Percentiles rank a stretch among this genome's conserved stretches.
These are phyloP conservation scores for Colletotrichum costaricense DNA, from an alignment of 2,329 filamentous ascomycete species.

Conservation along the genomic window DNA sequence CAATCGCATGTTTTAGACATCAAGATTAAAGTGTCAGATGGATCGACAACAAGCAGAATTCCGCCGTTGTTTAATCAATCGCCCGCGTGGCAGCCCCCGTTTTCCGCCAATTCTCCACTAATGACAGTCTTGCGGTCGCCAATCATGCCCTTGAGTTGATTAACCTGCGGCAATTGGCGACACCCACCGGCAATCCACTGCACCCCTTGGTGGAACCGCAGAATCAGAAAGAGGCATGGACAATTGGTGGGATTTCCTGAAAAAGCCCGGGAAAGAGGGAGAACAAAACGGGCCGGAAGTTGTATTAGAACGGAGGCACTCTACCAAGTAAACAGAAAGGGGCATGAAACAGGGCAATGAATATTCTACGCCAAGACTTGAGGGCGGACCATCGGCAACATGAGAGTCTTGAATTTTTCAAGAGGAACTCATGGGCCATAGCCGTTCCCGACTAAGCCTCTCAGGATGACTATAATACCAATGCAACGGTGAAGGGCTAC, in stretches of 20 bases:
- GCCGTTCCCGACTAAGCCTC: too few relatives aligned
- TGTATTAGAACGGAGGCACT: neutral
- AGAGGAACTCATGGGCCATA: too few relatives aligned
- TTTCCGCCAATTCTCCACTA: neutral
- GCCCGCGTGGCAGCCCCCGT: slow-evolving; percentile 7
- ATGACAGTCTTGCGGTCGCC: neutral
- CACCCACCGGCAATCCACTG: slow-evolving; percentile 1
- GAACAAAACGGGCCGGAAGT: neutral
- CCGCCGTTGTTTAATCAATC: slow-evolving; percentile 14
- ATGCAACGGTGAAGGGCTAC: neutral
- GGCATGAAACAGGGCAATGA: neutral
- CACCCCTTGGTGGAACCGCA: slow-evolving; percentile 17
- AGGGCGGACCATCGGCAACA: neutral
- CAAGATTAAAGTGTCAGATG: slow-evolving; percentile 23
- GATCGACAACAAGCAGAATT: slow-evolving; percentile 23
- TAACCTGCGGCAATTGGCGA: slow-evolving; percentile 7
- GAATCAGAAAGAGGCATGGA: neutral
- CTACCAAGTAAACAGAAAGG: neutral
- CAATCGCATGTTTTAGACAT: neutral
- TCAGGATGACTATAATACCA: too few relatives aligned
- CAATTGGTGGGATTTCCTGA: slow-evolving; percentile 14
- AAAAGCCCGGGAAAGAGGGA: neutral
- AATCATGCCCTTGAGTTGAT: slow-evolving; percentile 16
- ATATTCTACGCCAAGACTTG: neutral
- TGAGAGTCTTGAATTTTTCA: neutral